Evolutionary conservation across 2,329 filamentous ascomycete species (phyloP).

Genomic region (Annulohypoxylon truncatum): DNA sequence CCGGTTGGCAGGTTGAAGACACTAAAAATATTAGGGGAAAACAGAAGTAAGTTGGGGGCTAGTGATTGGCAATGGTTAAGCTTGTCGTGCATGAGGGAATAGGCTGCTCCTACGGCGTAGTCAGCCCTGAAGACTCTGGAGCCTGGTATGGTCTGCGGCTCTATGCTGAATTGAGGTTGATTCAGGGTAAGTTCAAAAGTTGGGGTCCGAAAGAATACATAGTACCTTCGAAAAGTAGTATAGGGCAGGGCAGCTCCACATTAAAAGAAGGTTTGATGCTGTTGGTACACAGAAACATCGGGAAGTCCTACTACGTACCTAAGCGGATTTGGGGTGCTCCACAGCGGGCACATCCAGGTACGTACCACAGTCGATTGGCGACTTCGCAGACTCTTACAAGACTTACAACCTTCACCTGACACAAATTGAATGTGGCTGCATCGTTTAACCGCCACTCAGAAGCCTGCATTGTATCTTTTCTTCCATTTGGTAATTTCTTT

Average conservation of each 20-base stretch:
- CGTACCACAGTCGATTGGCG: neutral
- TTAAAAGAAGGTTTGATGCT: neutral
- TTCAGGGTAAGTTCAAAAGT: constrained; percentile 24
- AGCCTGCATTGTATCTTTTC: constrained; percentile 28
- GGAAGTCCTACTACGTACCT: constrained; percentile 2
- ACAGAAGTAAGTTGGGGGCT: constrained; percentile 35
- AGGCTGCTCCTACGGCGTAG: constrained; percentile 37
- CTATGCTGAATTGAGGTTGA: constrained; percentile 42
- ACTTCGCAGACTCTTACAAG: neutral
- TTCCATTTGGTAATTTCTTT: constrained; percentile 25
- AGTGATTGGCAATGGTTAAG: constrained; percentile 41
- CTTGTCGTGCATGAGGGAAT: constrained; percentile 44
- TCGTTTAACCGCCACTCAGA: constrained; percentile 43
- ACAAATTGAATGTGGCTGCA: constrained; percentile 20
- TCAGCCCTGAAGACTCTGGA: constrained; percentile 39
- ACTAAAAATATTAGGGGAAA: constrained; percentile 22
- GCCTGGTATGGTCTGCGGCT: constrained; percentile 42
- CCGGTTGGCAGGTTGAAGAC: constrained; percentile 26
- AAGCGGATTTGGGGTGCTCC: constrained; percentile 15
- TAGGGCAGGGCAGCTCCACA: constrained; percentile 35
- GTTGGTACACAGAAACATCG: neutral
- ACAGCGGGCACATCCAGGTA: constrained; percentile 11
- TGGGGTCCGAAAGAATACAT: constrained; percentile 38
- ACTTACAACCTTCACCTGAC: constrained; percentile 32
- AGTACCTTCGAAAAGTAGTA: neutral